These are phyloP conservation scores for Aspergillus ruber DNA, from an alignment of 2,329 filamentous ascomycete genomes.

Conservation along the genomic window DNA sequence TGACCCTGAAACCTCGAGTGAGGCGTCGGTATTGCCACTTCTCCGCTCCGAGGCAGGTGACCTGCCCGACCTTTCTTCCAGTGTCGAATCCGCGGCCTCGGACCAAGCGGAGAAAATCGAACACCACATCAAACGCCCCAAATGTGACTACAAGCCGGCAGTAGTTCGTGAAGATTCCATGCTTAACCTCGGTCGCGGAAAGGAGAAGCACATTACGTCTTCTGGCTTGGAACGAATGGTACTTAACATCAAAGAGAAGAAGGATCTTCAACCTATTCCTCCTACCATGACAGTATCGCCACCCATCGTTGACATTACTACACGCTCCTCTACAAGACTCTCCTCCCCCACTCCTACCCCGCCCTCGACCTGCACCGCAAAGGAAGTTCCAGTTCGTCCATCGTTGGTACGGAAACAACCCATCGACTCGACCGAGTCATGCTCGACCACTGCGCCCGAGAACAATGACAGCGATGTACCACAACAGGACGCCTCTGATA, in stretches of 20 bases:
- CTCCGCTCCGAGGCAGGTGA: constrained; percentile 43
- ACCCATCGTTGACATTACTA: constrained; percentile 37
- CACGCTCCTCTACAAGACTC: constrained; percentile 21
- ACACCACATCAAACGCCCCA: constrained; percentile 53
- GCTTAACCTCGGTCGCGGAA: constrained; percentile 61
- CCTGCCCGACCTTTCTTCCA: constrained; percentile 67
- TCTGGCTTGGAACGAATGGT: constrained; percentile 92
- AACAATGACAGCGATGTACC: constrained; percentile 41
- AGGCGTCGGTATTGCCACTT: constrained; percentile 44
- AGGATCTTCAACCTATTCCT: constrained; percentile 55
- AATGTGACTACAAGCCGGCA: constrained; percentile 57
- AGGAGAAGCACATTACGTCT: constrained; percentile 85
- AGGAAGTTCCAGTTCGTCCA: constrained; percentile 28
- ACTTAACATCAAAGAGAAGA: constrained; percentile 80
- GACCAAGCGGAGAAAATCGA: constrained; percentile 53
- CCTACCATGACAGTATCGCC: constrained; percentile 36
- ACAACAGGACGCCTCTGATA: constrained; percentile 47
- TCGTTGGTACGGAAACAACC: constrained; percentile 18
- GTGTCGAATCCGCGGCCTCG: constrained; percentile 63
- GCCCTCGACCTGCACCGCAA: constrained; percentile 21
- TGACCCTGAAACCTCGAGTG: constrained; percentile 52
- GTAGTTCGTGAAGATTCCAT: constrained; percentile 50
- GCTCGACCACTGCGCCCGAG: constrained; percentile 49
- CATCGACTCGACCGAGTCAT: constrained; percentile 51
- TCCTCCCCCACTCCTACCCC: constrained; percentile 36